Base-by-base conservation (phyloP, 805 yeast genomes). In the Metschnikowia picachoensis region DNA sequence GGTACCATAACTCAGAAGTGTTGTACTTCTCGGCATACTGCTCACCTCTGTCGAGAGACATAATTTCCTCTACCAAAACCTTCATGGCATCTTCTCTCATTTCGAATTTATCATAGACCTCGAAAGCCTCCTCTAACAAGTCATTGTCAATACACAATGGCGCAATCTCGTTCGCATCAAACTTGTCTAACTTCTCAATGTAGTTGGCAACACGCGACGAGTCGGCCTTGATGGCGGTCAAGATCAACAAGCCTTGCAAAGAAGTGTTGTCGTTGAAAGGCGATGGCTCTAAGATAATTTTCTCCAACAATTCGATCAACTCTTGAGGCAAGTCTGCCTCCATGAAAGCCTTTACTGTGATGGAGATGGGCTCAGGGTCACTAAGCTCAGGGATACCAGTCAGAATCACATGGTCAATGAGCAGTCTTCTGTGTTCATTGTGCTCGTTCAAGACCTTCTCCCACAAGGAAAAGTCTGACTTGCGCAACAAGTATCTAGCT, bases 151-250 rank as follows among this genome's bases (percentile, higher is more conserved):
- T 78, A 75, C 96, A 87, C 61, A 91, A 78, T 48, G 90, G 85
- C 35, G 97, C 96, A 69, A 94, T 94, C 69, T 94, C 99, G 53
- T 81, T 82, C 35, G 96, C 94, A 65, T 94, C 97, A 64, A 80
- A 94, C 57, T 86, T 85, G 61, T 92, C 96, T 50, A 94, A 78
- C 56, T 89, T 86, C 57, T 92, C 97, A 60, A 94, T 80, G 66
- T 91, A 90, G 42, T 81, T 78, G 53, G 77, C 66, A 41, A 94
- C 97, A 70, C 87, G 86, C 8, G 92, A 74, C 60, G 89, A 83
- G 67, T 92, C 98, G 43, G 95, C 96, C 70, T 89, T 90, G 65
- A 94, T 87, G 33, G 99, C 97, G 54, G 99, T 94, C 63, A 94
- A 78, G 55, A 94, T 78, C 63, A 94, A 73, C 65, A 94, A 75